Conservation (phyloP, 2,329 filamentous ascomycete species). For the Curvularia hawaiiensis region DNA sequence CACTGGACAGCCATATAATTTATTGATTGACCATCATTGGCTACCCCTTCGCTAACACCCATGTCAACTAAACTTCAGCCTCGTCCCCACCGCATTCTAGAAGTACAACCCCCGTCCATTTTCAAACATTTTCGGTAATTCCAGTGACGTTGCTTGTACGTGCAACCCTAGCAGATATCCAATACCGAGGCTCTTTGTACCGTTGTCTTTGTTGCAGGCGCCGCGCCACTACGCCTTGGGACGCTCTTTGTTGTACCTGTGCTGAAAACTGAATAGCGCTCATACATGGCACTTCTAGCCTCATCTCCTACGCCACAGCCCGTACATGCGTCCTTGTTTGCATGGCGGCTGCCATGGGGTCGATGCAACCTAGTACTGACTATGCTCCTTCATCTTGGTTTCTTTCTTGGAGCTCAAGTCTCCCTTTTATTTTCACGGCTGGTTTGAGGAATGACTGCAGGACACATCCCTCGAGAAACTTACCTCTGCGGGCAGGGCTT, state of each 20-base stretch:
- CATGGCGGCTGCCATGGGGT: conserved; percentile 8
- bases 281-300: conserved; percentile 13
- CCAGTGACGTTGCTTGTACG: background rate
- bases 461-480: background rate
- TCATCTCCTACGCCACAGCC: conserved; percentile 14
- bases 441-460: conserved; percentile 1
- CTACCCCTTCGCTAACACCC: background rate
- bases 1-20: background rate
- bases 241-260: conserved; percentile 11
- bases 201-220: conserved; percentile 4
- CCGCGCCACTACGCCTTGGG: background rate
- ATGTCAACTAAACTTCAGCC: background rate
- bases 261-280: conserved; percentile 6
- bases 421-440: background rate
- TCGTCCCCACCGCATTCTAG: no score
- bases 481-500: conserved; percentile 1
- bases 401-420: conserved; percentile 10
- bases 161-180: background rate
- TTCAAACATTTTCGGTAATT: background rate
- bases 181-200: conserved; percentile 13
- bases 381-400: conserved; percentile 1
- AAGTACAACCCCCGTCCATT: background rate
- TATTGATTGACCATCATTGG: background rate
- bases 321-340: conserved; percentile 10
- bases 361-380: background rate